These are phyloP conservation scores for Pontederia paniculata DNA, from an alignment of 176 grass and related monocot genomes.

Conservation along the genomic window DNA sequence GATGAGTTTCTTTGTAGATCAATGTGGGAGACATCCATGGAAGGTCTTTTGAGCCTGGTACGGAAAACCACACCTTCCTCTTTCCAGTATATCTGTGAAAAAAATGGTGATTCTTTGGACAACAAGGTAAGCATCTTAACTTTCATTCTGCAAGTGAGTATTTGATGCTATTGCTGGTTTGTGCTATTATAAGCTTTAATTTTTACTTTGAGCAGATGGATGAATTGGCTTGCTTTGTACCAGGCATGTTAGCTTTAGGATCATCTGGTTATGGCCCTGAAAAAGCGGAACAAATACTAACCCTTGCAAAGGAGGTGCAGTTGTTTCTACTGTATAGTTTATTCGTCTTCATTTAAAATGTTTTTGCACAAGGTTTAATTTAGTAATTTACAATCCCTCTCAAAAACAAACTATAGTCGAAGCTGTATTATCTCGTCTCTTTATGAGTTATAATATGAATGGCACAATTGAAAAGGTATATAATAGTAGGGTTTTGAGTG, in stretches of 20 bases:
- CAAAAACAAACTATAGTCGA: too few relatives aligned
- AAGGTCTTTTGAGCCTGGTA: conserved; percentile 80
- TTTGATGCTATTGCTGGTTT: not conserved
- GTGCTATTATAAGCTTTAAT: conserved; percentile 23
- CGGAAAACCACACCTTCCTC: conserved; percentile 77
- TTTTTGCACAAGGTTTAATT: too few relatives aligned
- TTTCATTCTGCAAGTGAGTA: too few relatives aligned
- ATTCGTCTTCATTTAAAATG: too few relatives aligned
- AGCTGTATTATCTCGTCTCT: too few relatives aligned
- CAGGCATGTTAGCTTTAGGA: conserved; percentile 95
- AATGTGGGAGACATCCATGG: conserved; percentile 58
- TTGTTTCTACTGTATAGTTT: not conserved
- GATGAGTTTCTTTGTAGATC: too few relatives aligned
- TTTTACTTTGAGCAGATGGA: conserved; percentile 66
- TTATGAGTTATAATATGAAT: too few relatives aligned
- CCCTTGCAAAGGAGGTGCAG: conserved; percentile 84
- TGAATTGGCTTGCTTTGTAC: conserved; percentile 97
- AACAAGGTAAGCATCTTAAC: conserved; percentile 53
- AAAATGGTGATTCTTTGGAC: conserved; percentile 69
- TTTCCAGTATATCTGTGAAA: conserved; percentile 92
- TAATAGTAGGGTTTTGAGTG: too few relatives aligned
- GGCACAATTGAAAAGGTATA: too few relatives aligned
- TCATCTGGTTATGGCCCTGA: conserved; percentile 80
- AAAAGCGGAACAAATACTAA: conserved; percentile 75
- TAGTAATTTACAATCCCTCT: too few relatives aligned